A percentile compares a stretch with the other conserved stretches of the same genome.
Evolutionary conservation across 768 basidiomycete genomes (phyloP).

Genomic region (Pholiota molesta): DNA sequence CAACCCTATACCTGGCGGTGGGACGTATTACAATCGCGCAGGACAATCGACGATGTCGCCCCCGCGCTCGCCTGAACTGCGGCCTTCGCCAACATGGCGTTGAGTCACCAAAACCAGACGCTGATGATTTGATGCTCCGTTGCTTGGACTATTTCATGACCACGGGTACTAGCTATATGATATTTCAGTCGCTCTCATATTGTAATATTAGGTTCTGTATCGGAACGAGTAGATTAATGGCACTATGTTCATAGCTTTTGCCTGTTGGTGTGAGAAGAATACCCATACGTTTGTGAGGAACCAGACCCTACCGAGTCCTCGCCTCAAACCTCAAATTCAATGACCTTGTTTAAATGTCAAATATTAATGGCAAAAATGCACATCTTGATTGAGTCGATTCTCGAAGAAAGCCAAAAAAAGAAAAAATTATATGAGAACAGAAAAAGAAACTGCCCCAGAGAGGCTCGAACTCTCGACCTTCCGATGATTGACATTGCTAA

Average conservation of each 20-base stretch:
- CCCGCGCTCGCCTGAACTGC: constrained; percentile 4
- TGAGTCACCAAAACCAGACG: not conserved
- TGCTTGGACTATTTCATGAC: constrained; percentile 5
- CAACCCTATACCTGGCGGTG: constrained; percentile 14
- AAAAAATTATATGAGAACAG: not conserved
- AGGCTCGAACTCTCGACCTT: constrained; percentile 78
- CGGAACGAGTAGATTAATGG: not conserved
- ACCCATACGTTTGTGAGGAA: too few species aligned
- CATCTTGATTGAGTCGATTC: too few species aligned
- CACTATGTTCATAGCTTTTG: not conserved
- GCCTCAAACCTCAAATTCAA: too few species aligned
- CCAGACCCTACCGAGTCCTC: too few species aligned
- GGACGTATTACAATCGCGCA: constrained; percentile 17
- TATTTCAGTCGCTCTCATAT: not conserved
- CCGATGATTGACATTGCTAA: constrained; percentile 41
- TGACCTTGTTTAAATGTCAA: too few species aligned
- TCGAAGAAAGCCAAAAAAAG: not conserved
- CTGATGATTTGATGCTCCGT: not conserved
- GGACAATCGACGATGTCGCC: constrained; percentile 16
- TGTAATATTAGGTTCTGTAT: constrained; percentile 13
- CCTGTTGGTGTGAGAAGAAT: not conserved
- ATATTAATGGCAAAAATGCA: too few species aligned
- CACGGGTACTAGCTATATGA: constrained; percentile 2
- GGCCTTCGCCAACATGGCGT: constrained; percentile 4
- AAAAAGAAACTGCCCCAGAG: constrained; percentile 54